Evolutionary conservation across 1,139 yeast species (phyloP), one percentile per base, ranked within the genome.

Genomic region (Candida glucosophila): DNA sequence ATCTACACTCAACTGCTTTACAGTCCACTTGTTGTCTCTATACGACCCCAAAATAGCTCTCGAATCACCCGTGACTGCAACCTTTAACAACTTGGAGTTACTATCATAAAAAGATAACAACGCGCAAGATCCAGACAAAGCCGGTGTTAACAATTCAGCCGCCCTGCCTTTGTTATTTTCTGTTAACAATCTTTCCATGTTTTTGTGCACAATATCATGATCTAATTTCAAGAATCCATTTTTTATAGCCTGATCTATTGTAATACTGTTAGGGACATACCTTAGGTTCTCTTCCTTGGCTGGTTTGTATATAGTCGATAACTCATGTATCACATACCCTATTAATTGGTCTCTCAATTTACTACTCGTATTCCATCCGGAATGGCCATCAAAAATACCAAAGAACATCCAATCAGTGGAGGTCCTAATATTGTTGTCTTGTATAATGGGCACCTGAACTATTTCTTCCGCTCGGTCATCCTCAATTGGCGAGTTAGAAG

Each of bases 31-130:
- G 31, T 82, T 82, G 25, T 65, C 73, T 34, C 69, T 70, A 28
- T 73, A 63, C 2, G 88, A 74, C 2, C 96, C 95, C 22, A 90
- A 58, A 14, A 90, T 70, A 0, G 96, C 97, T 35, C 98, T 68
- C 0, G 97, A 88, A 50, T 90, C 99, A 22, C 99, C 99, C 0
- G 97, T 77, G 5, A 88, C 94, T 0, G 98, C 98, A 16, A 90
- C 95, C 40, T 85, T 78, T 37, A 90, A 64, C 27, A 69, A 56
- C 30, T 74, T 68, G 19, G 85, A 66, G 30, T 70, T 67, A 3
- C 95, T 75, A 49, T 90, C 95, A 52, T 81, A 90, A 44, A 83
- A 78, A 2, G 95, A 76, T 34, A 90, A 62, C 33, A 90, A 62
- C 0, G 94, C 96, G 59, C 99, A 90, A 1, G 96, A 78, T 0